Evolutionary conservation across 1,284 basidiomycete genomes (phyloP), one percentile per base, ranked within the genome.

Genomic region (Irpex sp.): DNA sequence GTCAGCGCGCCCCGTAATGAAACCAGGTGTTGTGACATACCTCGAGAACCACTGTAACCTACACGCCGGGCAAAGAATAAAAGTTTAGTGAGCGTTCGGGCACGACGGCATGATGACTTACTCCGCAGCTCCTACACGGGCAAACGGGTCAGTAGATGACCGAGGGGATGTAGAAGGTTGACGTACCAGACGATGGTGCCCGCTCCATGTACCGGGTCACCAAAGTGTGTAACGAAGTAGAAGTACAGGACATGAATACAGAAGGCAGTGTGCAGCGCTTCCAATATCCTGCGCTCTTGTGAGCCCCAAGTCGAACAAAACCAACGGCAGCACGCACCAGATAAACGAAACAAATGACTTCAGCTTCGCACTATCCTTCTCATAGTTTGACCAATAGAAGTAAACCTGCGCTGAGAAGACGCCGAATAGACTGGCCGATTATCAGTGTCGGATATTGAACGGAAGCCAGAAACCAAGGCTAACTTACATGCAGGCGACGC

Each of bases 161-260:
- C 15, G 40, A 9, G 8, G 40, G 40, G 15, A 15, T 9, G 40
- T 9, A 15, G 40, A 44, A 44, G 40, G 40, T 11, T 54, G 15
- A 63, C 68, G 38, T 26, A 69, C 68, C 66, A 67, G 37, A 62
- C 51, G 31, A 69, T 60, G 17, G 55, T 17, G 21, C 55, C 49
- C n/a, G 64, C 59, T 31, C 57, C 55, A 3, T 51, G 49, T 13
- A 52, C 5, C 13, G 37, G 59, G 55, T 67, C 58, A 7, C 59
- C 67, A 37, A 67, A 67, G 51, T 64, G 55, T 19, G 55, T 60
- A 59, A 69, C 55, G 21, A 66, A 58, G 52, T 68, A 66, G 5
- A 40, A 58, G 60, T 67, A 66, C 8, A 67, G 62, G 49, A 65
- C 62, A 40, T 65, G 64, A 17, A 69, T 63, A 60, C 66, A 67